These are phyloP conservation scores for Amoeboaphelidium protococcarum DNA, from an alignment of 371 early-diverging fungal genomes.

Conservation along the genomic window DNA sequence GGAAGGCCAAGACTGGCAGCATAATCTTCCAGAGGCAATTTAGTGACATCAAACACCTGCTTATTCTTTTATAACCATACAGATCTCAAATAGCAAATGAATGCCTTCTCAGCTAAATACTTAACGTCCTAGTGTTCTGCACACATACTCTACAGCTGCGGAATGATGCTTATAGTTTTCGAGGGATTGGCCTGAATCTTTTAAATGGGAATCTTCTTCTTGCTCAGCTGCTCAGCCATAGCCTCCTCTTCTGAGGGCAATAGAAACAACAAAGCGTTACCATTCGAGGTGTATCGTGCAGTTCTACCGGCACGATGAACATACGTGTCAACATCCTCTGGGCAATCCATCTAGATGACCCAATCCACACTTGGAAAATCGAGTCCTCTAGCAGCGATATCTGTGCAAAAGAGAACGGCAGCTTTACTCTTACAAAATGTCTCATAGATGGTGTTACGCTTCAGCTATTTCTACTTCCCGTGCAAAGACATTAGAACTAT, in stretches of 20 bases:
- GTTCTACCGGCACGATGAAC: slow-evolving; percentile 96
- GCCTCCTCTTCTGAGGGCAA: slow-evolving; percentile 61
- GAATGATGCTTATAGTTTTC: slow-evolving; percentile 42
- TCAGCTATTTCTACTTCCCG: slow-evolving; percentile 82
- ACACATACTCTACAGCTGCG: slow-evolving; percentile 63
- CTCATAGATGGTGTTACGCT: slow-evolving; percentile 67
- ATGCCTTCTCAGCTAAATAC: slow-evolving; percentile 73
- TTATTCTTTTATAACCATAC: slow-evolving; percentile 69
- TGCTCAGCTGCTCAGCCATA: slow-evolving; percentile 37
- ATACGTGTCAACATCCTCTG: slow-evolving; percentile 83
- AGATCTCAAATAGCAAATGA: slow-evolving; percentile 75
- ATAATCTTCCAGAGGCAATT: slow-evolving; percentile 55
- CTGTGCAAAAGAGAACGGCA: slow-evolving; percentile 70
- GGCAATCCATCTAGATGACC: slow-evolving; percentile 94
- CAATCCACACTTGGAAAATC: slow-evolving; percentile 96
- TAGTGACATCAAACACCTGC: slow-evolving; percentile 49
- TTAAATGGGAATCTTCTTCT: slow-evolving; percentile 53
- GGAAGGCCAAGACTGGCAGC: slow-evolving; percentile 72
- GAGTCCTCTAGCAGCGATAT: slow-evolving; percentile 82
- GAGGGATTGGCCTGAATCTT: slow-evolving; percentile 48
- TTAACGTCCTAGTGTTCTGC: slow-evolving; percentile 79
- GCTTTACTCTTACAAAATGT: slow-evolving; percentile 42
- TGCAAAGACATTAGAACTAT: slow-evolving; percentile 65
- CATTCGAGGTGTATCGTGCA: slow-evolving; percentile 68
- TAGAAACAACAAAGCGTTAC: slow-evolving; percentile 58